Base-by-base conservation (phyloP, 805 yeast genomes). In the Maudiozyma saulgeensis region DNA sequence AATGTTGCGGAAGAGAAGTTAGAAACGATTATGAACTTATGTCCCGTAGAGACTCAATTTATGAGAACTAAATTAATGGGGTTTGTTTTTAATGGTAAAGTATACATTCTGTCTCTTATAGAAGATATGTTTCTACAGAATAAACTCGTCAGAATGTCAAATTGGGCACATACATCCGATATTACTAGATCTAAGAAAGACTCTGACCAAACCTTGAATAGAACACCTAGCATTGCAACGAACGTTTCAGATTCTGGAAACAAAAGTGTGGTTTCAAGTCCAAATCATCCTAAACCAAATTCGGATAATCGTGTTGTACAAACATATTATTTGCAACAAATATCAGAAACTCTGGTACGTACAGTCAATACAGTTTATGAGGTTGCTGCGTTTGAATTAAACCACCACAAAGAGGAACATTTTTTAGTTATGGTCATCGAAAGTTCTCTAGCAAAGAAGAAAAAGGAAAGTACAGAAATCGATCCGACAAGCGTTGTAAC, bases 1-100 rank as follows among this genome's bases (percentile, higher is more conserved):
- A 44, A 16, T n/a, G 28, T 32, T 16, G 50, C 60, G 1, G 49
- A 49, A 4, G 68, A 64, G 44, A 57, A 56, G 43, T 38, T 66
- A 13, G 58, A 57, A 32, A 60, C 64, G 15, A 60, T 64, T 2
- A 53, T 58, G 54, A 57, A 53, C n/a, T 45, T 60, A 6, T 61
- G 67, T 40, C 61, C 67, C 2, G 53, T 63, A 0, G 50, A 54
- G 2, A 55, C 59, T 3, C 49, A 51, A 48, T 93, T 90, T 64
- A 73, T 93, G 46, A 76, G 99, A 57, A 91, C 98, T 0, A 96
- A 97, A 3, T 64, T 91, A 18, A 72, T 93, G 45, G 99, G 99
- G 0, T 93, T 93, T 65, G 77, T 87, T 1, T 84, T 78, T 58
- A 81, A 86, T 51, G 97, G 96, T 11, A 88, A 86, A 58, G 83